These are phyloP conservation scores for Nakazawaea populi DNA, from an alignment of 805 yeast species.

Conservation along the genomic window DNA sequence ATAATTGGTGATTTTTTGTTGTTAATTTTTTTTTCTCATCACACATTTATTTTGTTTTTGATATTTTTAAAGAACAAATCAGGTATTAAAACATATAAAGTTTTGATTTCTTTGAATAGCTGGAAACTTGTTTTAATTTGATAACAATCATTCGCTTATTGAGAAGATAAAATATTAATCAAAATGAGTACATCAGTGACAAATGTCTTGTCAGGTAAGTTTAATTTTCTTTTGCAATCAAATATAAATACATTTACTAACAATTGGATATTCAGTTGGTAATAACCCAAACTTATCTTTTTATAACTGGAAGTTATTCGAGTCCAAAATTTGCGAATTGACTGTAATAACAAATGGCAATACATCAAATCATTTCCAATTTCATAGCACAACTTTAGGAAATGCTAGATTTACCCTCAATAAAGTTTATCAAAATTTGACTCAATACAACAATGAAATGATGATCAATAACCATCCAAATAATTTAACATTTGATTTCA, in stretches of 20 bases:
- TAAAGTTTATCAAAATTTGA: conserved; percentile 14
- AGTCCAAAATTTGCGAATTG: conserved; percentile 35
- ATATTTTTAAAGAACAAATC: no score
- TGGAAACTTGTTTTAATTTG: no score
- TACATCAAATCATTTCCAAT: conserved; percentile 15
- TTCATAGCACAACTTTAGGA: conserved; percentile 28
- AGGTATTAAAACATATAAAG: no score
- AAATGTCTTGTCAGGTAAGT: conserved; percentile 4
- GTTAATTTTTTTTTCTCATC: no score
- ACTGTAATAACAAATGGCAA: conserved; percentile 31
- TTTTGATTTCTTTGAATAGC: no score
- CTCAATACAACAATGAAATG: conserved; percentile 5
- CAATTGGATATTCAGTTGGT: conserved; percentile 33
- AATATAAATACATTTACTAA: not conserved
- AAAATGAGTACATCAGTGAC: not conserved
- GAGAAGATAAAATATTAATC: not conserved
- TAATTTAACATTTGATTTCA: conserved; percentile 26
- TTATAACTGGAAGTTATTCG: conserved; percentile 52
- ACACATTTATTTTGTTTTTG: no score
- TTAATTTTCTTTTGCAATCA: not conserved
- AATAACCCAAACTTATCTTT: conserved; percentile 51
- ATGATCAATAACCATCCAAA: no score
- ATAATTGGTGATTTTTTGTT: no score
- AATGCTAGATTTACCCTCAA: conserved; percentile 22
- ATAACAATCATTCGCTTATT: not conserved